These are phyloP conservation scores for Malus sieversii DNA, from an alignment of 306 rosid species.

Conservation along the genomic window DNA sequence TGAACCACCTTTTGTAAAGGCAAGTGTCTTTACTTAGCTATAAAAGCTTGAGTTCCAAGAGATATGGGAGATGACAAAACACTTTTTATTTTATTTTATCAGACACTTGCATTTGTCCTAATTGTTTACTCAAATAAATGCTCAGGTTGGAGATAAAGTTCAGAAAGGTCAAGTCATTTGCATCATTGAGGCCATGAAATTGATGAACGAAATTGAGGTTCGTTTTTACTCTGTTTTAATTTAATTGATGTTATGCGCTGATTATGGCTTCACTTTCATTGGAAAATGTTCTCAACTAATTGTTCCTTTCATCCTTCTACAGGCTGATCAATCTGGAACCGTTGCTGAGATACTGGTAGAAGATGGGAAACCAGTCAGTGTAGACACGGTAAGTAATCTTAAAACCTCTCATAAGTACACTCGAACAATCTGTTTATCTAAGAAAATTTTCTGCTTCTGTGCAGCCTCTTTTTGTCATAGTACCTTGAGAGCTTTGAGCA, in stretches of 20 bases:
- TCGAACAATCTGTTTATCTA: not conserved
- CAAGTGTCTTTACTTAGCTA: constrained; percentile 7
- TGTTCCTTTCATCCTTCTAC: constrained; percentile 12
- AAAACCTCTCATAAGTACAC: not conserved
- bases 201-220: constrained; percentile 97
- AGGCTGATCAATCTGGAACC: constrained; percentile 95
- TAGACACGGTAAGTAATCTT: constrained; percentile 52
- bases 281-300: not conserved
- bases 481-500: constrained; percentile 34
- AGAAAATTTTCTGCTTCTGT: constrained; percentile 2
- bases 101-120: not conserved
- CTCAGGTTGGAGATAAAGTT: constrained; percentile 92
- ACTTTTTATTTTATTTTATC: not conserved
- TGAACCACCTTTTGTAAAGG: constrained; percentile 90
- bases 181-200: constrained; percentile 94
- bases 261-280: not conserved
- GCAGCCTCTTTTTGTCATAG: constrained; percentile 76
- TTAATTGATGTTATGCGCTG: not conserved
- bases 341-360: constrained; percentile 49
- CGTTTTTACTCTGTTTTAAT: not conserved
- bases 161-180: constrained; percentile 85
- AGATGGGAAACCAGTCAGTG: constrained; percentile 73
- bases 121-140: constrained; percentile 3
- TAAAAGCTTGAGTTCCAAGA: not conserved
- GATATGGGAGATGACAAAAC: not conserved